Evolutionary conservation across 176 grass and related monocot genomes (phyloP), one percentile per base, ranked within the genome.

Genomic region (Avena eriantha): DNA sequence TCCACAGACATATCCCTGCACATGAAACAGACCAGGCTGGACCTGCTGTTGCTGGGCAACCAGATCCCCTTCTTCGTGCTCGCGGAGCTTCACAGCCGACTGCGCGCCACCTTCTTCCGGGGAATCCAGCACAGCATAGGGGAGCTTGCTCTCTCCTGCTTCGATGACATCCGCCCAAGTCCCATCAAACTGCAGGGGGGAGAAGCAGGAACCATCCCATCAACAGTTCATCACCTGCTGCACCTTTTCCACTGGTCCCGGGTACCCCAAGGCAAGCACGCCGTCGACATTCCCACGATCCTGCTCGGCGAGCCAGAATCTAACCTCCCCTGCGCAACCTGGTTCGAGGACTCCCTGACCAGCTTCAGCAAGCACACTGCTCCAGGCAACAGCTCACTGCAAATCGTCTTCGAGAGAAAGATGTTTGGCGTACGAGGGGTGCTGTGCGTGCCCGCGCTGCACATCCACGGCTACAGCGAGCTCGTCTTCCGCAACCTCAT

Each of bases 181-280:
- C 5, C n/a, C n/a, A n/a, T n/a, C n/a, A n/a, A n/a, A n/a, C n/a
- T n/a, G n/a, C n/a, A n/a, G n/a, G n/a, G n/a, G n/a, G n/a, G n/a
- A n/a, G n/a, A n/a, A n/a, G n/a, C n/a, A n/a, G n/a, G n/a, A n/a
- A n/a, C n/a, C n/a, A n/a, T n/a, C n/a, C 61, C 55, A 5, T 5
- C 13, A 1, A 31, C 22, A 22, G 43, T 81, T 3, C 80, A 82
- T 70, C 80, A 82, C 21, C 65, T 82, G 5, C 80, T 70, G 0
- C 80, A 82, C 24, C 65, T 82, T 8, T 70, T 82, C 48, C 80
- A 82, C 21, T 70, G 9, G 31, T 82, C 80, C 7, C 65, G 65
- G 1, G 63, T 66, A 13, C 63, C 63, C 26, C 12, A 0, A 3
- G 26, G 14, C 14, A 66, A 34, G 26, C 63, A 33, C 63, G 13